phyloP scores from a whole-genome alignment of 192 early-diverging fungal species.

The Cetraspora pellucida region DNA sequence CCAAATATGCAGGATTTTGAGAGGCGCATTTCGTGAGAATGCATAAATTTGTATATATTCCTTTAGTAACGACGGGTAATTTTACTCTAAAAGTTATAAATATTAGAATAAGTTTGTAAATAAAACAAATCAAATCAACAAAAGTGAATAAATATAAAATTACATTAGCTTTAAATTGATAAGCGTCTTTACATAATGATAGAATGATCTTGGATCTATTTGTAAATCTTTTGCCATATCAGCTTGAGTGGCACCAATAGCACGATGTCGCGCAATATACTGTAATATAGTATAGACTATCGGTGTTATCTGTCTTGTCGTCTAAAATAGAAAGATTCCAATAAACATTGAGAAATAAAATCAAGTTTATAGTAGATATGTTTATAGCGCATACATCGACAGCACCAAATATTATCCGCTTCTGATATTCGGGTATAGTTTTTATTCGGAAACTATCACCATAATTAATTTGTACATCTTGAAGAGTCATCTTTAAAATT shows the following conservation, averaged over 20 bases:
- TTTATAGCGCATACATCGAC: conserved; percentile 40
- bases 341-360: neutral
- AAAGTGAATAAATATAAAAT: neutral
- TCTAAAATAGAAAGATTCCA: neutral
- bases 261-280: conserved; percentile 49
- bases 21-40: conserved; percentile 58
- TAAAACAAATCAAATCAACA: neutral
- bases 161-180: conserved; percentile 52
- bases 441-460: conserved; percentile 40
- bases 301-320: conserved; percentile 24
- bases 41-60: conserved; percentile 61
- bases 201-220: conserved; percentile 64
- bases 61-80: conserved; percentile 60
- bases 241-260: conserved; percentile 56
- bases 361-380: conserved; percentile 6
- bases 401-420: conserved; percentile 44
- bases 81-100: conserved; percentile 53
- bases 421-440: conserved; percentile 35
- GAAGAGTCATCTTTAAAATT: neutral
- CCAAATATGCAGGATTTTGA: conserved; percentile 49
- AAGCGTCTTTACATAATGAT: conserved; percentile 64
- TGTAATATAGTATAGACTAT: conserved; percentile 46
- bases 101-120: neutral
- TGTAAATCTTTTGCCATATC: conserved; percentile 57
- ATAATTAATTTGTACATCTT: neutral